Base-by-base conservation (phyloP, 805 yeast genomes). In the Zygotorulaspora sp. region DNA sequence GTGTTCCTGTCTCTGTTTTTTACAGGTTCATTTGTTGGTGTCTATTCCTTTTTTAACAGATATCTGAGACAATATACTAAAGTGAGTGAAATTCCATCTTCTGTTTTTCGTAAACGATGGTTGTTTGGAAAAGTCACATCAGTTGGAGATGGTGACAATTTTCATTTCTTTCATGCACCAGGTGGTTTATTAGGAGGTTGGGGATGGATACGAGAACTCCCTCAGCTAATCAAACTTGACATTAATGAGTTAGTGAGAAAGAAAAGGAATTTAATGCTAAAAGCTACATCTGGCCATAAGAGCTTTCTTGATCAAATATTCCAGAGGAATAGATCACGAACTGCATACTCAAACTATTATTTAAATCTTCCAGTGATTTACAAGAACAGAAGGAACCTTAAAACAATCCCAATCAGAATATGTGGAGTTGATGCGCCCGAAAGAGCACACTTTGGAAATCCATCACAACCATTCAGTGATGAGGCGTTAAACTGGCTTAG, bases 361-460 rank as follows among this genome's bases (percentile, higher is more conserved):
- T 38, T 58, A 48, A 42, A 43, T 22, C 36, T 62, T 24, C 45
- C 45, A 3, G 55, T 55, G 1, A 50, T 52, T 2, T 53, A 45
- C 30, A 57, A 51, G 36, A 60, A 59, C 19, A 60, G 52, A 37
- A 43, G 63, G 24, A 57, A 45, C 18, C 35, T 58, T 8, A 55
- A 60, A 47, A 92, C 98, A 0, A 66, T 92, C 24, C 80, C 82
- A 60, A 75, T 92, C 4, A 70, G 98, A 32, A 65, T 92, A 14
- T 83, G 92, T 61, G 98, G 97, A 0, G 81, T 90, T 11, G 98
- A 92, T 69, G 98, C 98, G 0, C 98, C 98, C 1, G 98, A 92
- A 56, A 68, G 94, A 29, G 75, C 95, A 1, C 97, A 92, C 66
- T 92, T 86, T 61, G 98, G 98, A 1, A 83, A 83, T 43, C 88